Conservation (phyloP, 768 basidiomycete species). For the Paxillus rubicundulus region DNA sequence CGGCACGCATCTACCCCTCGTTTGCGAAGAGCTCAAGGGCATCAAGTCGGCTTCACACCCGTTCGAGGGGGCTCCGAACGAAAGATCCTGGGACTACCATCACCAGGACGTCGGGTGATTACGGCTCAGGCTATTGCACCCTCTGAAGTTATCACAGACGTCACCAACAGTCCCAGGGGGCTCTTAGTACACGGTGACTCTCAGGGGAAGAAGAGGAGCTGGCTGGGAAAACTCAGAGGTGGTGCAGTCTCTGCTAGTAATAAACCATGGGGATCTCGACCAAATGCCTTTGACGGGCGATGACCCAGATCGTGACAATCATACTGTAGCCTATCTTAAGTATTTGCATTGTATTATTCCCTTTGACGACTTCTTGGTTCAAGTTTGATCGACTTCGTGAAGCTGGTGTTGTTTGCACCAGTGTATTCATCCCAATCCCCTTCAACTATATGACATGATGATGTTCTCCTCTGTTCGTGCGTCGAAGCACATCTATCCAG, state of each 20-base stretch:
- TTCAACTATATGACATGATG: not conserved
- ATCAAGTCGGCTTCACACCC: conserved; percentile 73
- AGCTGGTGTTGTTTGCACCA: too few species aligned
- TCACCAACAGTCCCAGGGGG: conserved; percentile 63
- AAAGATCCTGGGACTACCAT: conserved; percentile 30
- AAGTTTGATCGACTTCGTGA: too few species aligned
- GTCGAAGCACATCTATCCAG: conserved; percentile 27
- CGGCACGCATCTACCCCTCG: conserved; percentile 54
- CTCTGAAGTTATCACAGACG: conserved; percentile 45
- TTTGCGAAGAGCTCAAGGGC: conserved; percentile 53
- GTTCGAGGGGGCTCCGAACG: conserved; percentile 50
- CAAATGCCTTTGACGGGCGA: conserved; percentile 25
- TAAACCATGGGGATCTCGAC: conserved; percentile 13
- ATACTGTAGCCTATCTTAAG: conserved; percentile 9
- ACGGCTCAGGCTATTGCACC: conserved; percentile 39
- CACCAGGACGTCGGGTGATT: conserved; percentile 49
- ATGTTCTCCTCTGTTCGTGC: not conserved
- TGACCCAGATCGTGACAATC: conserved; percentile 13
- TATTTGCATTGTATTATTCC: conserved; percentile 17
- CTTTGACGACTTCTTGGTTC: not conserved
- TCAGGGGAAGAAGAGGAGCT: conserved; percentile 52
- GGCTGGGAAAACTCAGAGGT: conserved; percentile 70
- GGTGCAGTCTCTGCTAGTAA: conserved; percentile 16
- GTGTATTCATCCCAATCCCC: not conserved
- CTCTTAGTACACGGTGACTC: conserved; percentile 20